These are phyloP conservation scores for Puccinellia tenuiflora DNA, from an alignment of 176 grass and related monocot genomes.

Conservation along the genomic window DNA sequence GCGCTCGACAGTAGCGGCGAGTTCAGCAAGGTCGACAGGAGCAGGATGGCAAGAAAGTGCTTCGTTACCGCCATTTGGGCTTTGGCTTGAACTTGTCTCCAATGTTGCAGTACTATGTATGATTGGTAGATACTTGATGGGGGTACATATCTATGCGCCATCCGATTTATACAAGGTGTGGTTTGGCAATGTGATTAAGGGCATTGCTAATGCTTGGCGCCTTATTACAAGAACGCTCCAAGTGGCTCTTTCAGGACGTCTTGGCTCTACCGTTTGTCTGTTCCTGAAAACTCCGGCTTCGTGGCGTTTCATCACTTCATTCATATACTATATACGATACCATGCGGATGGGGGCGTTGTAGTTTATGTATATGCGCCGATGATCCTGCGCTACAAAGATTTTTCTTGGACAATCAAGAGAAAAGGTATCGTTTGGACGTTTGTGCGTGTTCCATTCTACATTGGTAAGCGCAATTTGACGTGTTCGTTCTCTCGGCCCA, in stretches of 20 bases:
- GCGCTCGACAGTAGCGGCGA: background rate
- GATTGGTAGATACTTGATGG: background rate
- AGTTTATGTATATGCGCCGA: background rate
- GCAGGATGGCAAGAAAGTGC: background rate
- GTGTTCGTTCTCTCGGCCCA: background rate
- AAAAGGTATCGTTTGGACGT: background rate
- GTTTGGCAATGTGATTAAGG: background rate
- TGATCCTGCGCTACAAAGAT: background rate
- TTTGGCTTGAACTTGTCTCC: background rate
- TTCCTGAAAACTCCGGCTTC: background rate
- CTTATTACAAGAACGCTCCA: slow-evolving; percentile 16
- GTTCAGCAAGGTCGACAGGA: slow-evolving; percentile 16
- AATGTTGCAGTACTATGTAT: background rate
- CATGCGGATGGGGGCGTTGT: slow-evolving; percentile 18
- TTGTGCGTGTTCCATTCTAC: background rate
- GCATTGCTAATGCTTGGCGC: background rate
- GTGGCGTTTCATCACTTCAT: background rate
- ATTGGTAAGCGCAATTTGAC: background rate
- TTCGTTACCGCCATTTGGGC: slow-evolving; percentile 4
- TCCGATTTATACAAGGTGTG: background rate
- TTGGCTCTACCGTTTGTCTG: background rate
- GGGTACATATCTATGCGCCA: background rate
- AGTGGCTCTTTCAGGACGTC: slow-evolving; percentile 1
- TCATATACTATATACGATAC: too few relatives aligned
- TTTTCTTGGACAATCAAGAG: background rate